Percentiles rank a stretch among this genome's conserved stretches.
phyloP scores from a whole-genome alignment of 768 basidiomycete species.

The Mycena indigotica region DNA sequence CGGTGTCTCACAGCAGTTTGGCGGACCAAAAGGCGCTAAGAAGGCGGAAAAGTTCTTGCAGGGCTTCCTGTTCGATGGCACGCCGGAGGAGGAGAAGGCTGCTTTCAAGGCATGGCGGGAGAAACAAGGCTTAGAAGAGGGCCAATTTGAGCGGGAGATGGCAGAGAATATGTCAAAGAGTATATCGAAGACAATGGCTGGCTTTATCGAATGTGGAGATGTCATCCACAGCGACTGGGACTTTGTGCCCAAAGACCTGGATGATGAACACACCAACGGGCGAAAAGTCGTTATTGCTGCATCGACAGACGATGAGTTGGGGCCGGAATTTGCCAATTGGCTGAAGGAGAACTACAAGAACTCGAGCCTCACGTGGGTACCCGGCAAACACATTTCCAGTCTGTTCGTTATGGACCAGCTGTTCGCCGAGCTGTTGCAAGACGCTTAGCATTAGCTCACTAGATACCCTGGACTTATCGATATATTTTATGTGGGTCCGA shows the following conservation, averaged over 20 bases:
- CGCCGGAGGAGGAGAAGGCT: conserved; percentile 40
- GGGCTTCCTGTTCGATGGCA: conserved; percentile 35
- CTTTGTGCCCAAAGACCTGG: conserved; percentile 43
- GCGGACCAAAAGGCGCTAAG: conserved; percentile 30
- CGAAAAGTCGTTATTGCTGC: conserved; percentile 50
- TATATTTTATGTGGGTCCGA: no score
- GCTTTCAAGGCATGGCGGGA: conserved; percentile 46
- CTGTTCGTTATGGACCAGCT: conserved; percentile 49
- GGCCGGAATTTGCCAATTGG: conserved; percentile 50
- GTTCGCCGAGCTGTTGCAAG: conserved; percentile 41
- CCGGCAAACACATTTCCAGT: conserved; percentile 52
- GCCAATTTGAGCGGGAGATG: conserved; percentile 43
- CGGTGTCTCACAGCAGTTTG: conserved; percentile 37
- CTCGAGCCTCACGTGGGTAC: conserved; percentile 40
- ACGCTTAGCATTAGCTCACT: neutral
- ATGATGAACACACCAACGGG: conserved; percentile 43
- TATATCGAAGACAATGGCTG: conserved; percentile 53
- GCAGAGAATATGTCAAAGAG: conserved; percentile 48
- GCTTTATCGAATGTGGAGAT: conserved; percentile 45
- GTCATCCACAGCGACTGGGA: conserved; percentile 57
- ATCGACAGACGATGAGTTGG: conserved; percentile 43
- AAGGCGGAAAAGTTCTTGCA: conserved; percentile 46
- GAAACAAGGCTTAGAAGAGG: conserved; percentile 41
- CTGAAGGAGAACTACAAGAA: conserved; percentile 51
- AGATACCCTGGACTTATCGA: neutral